Evolutionary conservation across 345 rosid genomes (phyloP), one percentile per base, ranked within the genome.

Genomic region (Linum trigynum): DNA sequence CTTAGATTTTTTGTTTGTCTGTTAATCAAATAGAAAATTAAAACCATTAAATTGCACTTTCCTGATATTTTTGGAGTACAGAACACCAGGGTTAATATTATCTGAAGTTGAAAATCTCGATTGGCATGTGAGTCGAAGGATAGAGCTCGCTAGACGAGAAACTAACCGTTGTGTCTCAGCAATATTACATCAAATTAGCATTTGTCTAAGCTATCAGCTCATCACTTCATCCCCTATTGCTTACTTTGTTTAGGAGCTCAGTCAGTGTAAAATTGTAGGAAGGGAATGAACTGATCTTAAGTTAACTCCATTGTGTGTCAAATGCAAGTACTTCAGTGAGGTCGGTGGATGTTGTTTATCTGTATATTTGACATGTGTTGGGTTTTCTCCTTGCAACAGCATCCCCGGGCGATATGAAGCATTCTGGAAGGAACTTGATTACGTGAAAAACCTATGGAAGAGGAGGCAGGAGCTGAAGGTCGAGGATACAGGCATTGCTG

Each of bases 401-500:
- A 76, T 89, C 75, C 92, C 84, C n/a, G 75, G 70, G 14, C 83
- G 89, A 0, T 1, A 56, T 16, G 86, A 85, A 73, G 63, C 84
- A n/a, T 85, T 85, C 32, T 77, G 82, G 83, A 86, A 82, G 76
- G 96, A 86, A 65, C 71, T 83, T 4, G 84, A 79, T 62, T 69
- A 67, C 5, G 81, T 75, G 48, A 86, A 86, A 74, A 65, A 80
- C 40, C 14, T 77, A 3, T 84, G 88, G 89, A 89, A 79, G 78
- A 80, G 67, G 36, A 67, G 85, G 70, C 75, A 78, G 57, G 91
- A 89, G 37, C 58, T 82, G 79, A 85, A 81, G 73, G 78, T 82
- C 38, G 96, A 89, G 68, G 82, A 87, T 57, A 85, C 78, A 5
- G 88, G 84, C 57, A 76, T 84, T 64, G 86, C 89, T 23, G 82